Evolutionary conservation across 495 filamentous ascomycete genomes (phyloP).

Genomic region (Peziza echinospora): DNA sequence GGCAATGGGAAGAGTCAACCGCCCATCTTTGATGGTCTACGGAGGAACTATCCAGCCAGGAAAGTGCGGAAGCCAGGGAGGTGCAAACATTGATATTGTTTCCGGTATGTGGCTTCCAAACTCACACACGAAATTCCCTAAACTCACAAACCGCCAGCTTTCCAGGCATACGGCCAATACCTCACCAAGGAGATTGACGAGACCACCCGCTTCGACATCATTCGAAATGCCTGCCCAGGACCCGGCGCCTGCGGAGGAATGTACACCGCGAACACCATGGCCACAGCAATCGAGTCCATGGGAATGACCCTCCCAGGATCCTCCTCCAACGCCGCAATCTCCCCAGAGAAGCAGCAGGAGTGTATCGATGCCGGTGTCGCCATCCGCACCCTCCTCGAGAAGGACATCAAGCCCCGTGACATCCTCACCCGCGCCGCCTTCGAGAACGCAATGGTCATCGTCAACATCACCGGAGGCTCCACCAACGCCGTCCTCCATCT

Average conservation of each 20-base stretch:
- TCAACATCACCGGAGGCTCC: conserved; percentile 86
- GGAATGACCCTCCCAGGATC: conserved; percentile 90
- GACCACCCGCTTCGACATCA: conserved; percentile 62
- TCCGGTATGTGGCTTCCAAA: conserved; percentile 23
- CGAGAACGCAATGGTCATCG: conserved; percentile 88
- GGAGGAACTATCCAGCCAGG: conserved; percentile 87
- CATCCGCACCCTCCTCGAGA: conserved; percentile 63
- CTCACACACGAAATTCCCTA: background rate
- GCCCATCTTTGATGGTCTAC: conserved; percentile 91
- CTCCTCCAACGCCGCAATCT: conserved; percentile 78
- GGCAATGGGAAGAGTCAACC: conserved; percentile 87
- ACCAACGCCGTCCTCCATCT: conserved; percentile 95
- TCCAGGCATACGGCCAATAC: conserved; percentile 95
- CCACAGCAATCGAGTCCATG: conserved; percentile 85
- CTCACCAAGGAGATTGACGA: conserved; percentile 78
- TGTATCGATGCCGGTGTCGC: conserved; percentile 67
- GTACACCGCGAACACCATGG: conserved; percentile 99
- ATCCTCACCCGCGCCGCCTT: conserved; percentile 83
- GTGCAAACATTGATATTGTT: conserved; percentile 75
- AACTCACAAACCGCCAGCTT: conserved; percentile 29
- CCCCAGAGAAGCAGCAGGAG: conserved; percentile 63
- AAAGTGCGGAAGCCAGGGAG: conserved; percentile 13
- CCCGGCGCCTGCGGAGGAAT: conserved; percentile 91
- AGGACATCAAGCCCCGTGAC: conserved; percentile 75
- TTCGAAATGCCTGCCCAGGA: conserved; percentile 82